Percentiles rank a stretch among this genome's conserved stretches.
Evolutionary conservation across 257 asterid genomes (phyloP).

Genomic region (Solanum habrochaites): DNA sequence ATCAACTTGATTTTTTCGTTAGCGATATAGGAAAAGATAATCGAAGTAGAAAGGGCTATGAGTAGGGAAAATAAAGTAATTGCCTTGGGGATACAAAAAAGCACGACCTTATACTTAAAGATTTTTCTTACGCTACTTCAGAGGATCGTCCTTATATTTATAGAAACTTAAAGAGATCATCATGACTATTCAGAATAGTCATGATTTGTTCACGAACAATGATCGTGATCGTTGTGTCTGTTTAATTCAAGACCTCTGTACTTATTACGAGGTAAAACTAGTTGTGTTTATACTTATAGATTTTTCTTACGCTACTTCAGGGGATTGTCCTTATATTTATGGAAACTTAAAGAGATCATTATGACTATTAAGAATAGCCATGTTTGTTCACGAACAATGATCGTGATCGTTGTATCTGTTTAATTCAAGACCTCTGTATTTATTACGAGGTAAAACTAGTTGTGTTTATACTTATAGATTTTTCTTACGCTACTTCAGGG

Average conservation of each 20-base stretch:
- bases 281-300: background rate
- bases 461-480: background rate
- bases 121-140: background rate
- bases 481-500: background rate
- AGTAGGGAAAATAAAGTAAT: background rate
- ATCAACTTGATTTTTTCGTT: background rate
- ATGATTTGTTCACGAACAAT: background rate
- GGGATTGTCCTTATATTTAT: background rate
- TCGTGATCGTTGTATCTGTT: background rate
- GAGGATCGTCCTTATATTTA: background rate
- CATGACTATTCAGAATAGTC: background rate
- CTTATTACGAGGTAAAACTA: slow-evolving; percentile 14
- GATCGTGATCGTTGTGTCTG: background rate
- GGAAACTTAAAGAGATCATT: background rate
- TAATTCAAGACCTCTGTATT: background rate
- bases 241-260: background rate
- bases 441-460: slow-evolving; percentile 17
- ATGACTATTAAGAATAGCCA: background rate
- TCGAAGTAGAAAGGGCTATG: background rate
- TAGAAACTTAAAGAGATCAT: background rate
- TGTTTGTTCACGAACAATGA: background rate
- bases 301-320: background rate
- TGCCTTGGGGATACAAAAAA: background rate
- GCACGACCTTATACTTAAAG: background rate
- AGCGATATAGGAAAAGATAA: background rate